These are phyloP conservation scores for Schizophyllum amplum DNA, from an alignment of 1,284 basidiomycete genomes.

Conservation along the genomic window DNA sequence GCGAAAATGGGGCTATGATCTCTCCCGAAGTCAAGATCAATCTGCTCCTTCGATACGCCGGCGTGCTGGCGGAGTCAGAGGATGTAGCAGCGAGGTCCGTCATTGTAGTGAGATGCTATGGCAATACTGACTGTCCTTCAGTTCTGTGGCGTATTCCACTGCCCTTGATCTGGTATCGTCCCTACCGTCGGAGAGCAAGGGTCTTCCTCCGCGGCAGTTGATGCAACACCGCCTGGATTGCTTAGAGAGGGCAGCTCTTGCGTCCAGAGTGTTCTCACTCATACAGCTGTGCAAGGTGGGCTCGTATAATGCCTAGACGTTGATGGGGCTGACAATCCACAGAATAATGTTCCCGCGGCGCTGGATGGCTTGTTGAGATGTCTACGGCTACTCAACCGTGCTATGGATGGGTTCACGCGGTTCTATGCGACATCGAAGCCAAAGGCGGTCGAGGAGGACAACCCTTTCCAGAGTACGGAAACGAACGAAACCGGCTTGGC, in stretches of 20 bases:
- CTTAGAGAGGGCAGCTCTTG: constrained; percentile 65
- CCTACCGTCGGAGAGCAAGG: constrained; percentile 38
- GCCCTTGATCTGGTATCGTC: constrained; percentile 40
- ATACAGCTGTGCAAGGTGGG: constrained; percentile 63
- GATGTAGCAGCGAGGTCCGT: constrained; percentile 57
- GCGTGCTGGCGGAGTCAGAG: constrained; percentile 55
- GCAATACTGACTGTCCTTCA: constrained; percentile 18
- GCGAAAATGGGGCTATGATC: constrained; percentile 32
- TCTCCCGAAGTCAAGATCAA: constrained; percentile 43
- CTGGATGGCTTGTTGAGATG: constrained; percentile 62
- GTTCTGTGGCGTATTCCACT: constrained; percentile 48
- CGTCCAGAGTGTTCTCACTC: constrained; percentile 56
- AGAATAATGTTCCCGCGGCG: constrained; percentile 48
- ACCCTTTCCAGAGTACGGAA: constrained; percentile 48
- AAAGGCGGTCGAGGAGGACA: constrained; percentile 29
- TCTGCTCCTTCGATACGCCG: constrained; percentile 60
- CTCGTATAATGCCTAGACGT: constrained; percentile 2
- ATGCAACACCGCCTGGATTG: constrained; percentile 49
- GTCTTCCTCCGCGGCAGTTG: constrained; percentile 41
- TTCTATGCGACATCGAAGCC: constrained; percentile 29
- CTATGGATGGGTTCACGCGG: constrained; percentile 62
- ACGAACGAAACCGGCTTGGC: constrained; percentile 16
- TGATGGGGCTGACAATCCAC: constrained; percentile 33
- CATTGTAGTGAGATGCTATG: neutral
- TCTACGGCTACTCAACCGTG: constrained; percentile 75